phyloP scores from a whole-genome alignment of 495 filamentous ascomycete genomes.

The Penicillium atrosanguineum region DNA sequence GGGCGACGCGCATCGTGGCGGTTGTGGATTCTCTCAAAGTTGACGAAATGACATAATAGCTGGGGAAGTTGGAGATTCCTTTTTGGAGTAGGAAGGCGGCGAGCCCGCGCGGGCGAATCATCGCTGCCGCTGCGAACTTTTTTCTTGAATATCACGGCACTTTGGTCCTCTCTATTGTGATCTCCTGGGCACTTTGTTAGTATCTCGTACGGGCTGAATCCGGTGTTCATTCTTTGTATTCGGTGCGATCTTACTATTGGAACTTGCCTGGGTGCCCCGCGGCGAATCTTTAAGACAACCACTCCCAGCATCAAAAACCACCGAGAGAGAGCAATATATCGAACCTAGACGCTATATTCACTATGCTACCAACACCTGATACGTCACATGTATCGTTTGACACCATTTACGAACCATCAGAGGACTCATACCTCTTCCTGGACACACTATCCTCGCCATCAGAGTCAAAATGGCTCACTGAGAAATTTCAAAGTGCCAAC shows the following conservation, averaged over 20 bases:
- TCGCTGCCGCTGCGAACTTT: constrained; percentile 3
- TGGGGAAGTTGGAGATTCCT: constrained; percentile 6
- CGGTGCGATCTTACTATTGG: background rate
- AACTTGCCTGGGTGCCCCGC: background rate
- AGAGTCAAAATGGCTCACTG: constrained; percentile 69
- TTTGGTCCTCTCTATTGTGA: background rate
- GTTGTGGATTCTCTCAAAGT: background rate
- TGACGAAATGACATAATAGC: constrained; percentile 30
- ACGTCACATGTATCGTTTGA: constrained; percentile 86
- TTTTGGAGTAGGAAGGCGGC: constrained; percentile 24
- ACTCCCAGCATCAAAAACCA: background rate
- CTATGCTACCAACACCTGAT: constrained; percentile 87
- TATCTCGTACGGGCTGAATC: background rate
- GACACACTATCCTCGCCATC: constrained; percentile 78
- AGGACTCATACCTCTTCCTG: constrained; percentile 92
- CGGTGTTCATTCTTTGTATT: background rate
- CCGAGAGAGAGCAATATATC: background rate
- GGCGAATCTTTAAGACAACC: background rate
- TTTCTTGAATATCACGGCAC: background rate
- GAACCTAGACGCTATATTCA: constrained; percentile 1
- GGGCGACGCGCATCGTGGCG: constrained; percentile 30
- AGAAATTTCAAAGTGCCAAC: constrained; percentile 46
- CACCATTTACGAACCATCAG: constrained; percentile 87
- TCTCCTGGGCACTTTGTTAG: background rate
- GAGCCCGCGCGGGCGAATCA: constrained; percentile 18